phyloP scores from a whole-genome alignment of 78 protist species.

The Dictyostelium purpureum region DNA sequence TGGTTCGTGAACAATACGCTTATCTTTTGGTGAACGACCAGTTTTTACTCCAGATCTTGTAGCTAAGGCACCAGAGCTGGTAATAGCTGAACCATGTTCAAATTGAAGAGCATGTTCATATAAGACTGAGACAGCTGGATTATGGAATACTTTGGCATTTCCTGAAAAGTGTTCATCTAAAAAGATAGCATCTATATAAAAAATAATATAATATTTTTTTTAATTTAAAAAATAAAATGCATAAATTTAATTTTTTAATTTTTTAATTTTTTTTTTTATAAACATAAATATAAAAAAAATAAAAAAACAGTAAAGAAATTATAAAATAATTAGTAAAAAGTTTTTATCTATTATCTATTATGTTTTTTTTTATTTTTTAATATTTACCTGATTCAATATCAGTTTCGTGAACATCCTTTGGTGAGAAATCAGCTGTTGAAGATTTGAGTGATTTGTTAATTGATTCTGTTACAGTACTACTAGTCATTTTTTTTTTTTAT shows the following conservation, averaged over 20 bases:
- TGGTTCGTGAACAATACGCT: conserved; percentile 88
- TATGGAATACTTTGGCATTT: conserved; percentile 68
- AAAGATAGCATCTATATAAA: not conserved
- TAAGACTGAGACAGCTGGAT: conserved; percentile 84
- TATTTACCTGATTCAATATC: conserved; percentile 49
- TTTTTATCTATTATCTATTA: no score
- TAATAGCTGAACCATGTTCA: conserved; percentile 82
- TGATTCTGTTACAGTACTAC: conserved; percentile 22
- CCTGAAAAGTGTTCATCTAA: conserved; percentile 67
- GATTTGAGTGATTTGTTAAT: conserved; percentile 35
- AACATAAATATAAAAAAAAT: not conserved
- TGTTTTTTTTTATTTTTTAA: no score
- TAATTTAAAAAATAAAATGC: no score
- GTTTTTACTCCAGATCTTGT: conserved; percentile 88
- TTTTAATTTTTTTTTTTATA: not conserved
- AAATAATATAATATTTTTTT: no score
- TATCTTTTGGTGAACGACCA: conserved; percentile 94
- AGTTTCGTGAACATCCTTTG: not conserved
- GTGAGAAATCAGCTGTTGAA: conserved; percentile 61
- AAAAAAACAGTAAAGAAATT: not conserved
- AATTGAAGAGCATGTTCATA: conserved; percentile 89
- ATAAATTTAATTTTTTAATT: no score
- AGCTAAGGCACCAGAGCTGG: conserved; percentile 87
- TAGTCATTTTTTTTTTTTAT: conserved; percentile 21
- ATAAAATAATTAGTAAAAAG: not conserved